phyloP scores from a whole-genome alignment of 139 green algal genomes.

The Yamagishiella unicocca region DNA sequence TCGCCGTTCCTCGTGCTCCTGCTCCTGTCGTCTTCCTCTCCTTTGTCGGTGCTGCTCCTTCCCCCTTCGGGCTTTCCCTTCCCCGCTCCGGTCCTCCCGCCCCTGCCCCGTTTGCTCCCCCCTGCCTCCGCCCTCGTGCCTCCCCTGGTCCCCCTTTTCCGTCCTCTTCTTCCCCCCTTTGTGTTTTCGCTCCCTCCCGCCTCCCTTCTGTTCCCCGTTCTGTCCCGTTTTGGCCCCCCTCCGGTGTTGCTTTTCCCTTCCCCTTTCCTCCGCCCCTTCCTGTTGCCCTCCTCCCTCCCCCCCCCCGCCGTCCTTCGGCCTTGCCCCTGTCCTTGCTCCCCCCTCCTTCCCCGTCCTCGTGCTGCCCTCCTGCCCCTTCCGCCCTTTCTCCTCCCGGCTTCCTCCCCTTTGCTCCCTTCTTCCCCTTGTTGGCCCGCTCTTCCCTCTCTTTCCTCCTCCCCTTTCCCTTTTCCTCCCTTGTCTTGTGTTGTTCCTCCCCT shows the following conservation, averaged over 20 bases:
- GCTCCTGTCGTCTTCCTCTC: not conserved
- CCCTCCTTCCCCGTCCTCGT: not conserved
- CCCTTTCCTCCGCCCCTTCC: not conserved
- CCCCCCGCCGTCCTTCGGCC: not conserved
- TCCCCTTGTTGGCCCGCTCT: not conserved
- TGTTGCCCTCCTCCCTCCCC: not conserved
- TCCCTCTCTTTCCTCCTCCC: not conserved
- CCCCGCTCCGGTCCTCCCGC: not conserved
- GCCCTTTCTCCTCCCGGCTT: not conserved
- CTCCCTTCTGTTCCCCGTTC: not conserved
- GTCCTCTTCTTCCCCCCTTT: not conserved
- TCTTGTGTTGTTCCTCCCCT: not conserved
- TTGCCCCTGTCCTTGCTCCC: not conserved
- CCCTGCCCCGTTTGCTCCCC: not conserved
- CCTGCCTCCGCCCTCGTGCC: not conserved
- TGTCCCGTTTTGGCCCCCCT: not conserved
- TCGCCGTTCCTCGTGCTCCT: not conserved
- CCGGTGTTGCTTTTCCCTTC: not conserved
- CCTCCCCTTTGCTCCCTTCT: not conserved
- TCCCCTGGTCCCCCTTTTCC: not conserved
- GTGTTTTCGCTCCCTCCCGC: not conserved
- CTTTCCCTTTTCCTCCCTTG: not conserved
- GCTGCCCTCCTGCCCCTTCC: not conserved
- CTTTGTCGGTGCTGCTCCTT: not conserved
- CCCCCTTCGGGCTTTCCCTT: not conserved